These are phyloP conservation scores for Phytopythium litorale DNA, from an alignment of 352 stramenopile genomes.

Conservation along the genomic window DNA sequence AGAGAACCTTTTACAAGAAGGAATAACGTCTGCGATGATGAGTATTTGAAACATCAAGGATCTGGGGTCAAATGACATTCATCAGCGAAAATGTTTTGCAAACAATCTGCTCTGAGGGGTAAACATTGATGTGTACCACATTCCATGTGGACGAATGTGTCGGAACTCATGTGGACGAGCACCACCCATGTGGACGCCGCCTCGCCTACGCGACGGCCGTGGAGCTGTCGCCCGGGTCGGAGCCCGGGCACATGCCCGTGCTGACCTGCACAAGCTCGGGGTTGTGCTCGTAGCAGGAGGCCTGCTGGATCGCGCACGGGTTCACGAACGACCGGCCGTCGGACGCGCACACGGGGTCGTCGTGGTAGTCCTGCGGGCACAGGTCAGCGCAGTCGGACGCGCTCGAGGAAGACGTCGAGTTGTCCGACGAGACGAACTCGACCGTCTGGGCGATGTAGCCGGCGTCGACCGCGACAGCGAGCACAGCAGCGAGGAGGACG, in stretches of 20 bases:
- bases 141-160: no score
- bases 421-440: not conserved
- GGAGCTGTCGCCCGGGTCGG: not conserved
- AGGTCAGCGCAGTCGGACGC: constrained; percentile 15
- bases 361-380: constrained; percentile 21
- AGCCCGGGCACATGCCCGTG: constrained; percentile 17
- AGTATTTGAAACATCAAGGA: no score
- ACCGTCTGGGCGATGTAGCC: not conserved
- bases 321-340: constrained; percentile 30
- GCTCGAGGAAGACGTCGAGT: constrained; percentile 11
- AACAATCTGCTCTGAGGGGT: no score
- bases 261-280: constrained; percentile 13
- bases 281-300: constrained; percentile 20
- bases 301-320: constrained; percentile 18
- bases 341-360: constrained; percentile 27
- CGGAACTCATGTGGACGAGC: no score
- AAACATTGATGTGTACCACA: no score
- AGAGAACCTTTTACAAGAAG: no score
- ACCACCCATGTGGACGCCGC: no score
- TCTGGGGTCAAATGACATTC: no score
- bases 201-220: constrained; percentile 13
- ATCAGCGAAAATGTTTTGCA: no score
- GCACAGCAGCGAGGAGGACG: not conserved
- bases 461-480: not conserved
- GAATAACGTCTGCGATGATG: no score